A percentile compares a stretch with the other conserved stretches of the same genome.
Conservation (phyloP, 768 basidiomycete species). For the Lanmaoa pseudosensibilis region DNA sequence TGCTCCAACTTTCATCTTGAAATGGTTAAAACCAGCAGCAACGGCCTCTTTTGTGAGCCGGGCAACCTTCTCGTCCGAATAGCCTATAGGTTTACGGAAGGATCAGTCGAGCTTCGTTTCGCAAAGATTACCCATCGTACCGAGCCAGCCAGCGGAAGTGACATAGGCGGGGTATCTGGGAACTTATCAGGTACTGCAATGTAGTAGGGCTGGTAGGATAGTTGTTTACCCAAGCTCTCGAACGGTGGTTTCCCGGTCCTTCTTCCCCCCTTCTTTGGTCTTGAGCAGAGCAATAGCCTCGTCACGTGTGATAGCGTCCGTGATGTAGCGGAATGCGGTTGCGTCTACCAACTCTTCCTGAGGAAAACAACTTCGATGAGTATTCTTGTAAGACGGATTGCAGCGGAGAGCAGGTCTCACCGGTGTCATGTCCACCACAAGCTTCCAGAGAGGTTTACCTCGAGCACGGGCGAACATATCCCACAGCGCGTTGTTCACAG, state of each 20-base stretch:
- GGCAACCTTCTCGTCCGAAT: constrained; percentile 89
- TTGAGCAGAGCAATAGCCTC: constrained; percentile 85
- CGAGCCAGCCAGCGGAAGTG: constrained; percentile 91
- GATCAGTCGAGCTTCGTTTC: constrained; percentile 9
- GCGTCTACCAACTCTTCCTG: constrained; percentile 79
- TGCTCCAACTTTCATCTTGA: constrained; percentile 98
- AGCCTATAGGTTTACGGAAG: constrained; percentile 46
- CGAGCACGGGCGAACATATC: constrained; percentile 84
- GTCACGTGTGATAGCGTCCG: constrained; percentile 88
- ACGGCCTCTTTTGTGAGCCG: constrained; percentile 86
- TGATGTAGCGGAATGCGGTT: constrained; percentile 84
- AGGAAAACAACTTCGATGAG: neutral
- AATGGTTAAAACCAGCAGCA: constrained; percentile 90
- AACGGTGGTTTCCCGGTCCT: constrained; percentile 75
- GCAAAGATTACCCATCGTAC: constrained; percentile 32
- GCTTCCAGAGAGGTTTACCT: constrained; percentile 90
- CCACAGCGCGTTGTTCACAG: constrained; percentile 93
- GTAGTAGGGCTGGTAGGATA: neutral
- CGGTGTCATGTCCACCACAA: constrained; percentile 87
- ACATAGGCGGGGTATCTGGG: constrained; percentile 89
- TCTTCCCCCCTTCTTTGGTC: constrained; percentile 72
- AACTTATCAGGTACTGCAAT: neutral
- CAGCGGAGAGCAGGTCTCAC: constrained; percentile 33
- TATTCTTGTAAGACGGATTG: neutral
- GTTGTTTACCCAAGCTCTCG: constrained; percentile 57